Conservation (phyloP, 2,329 filamentous ascomycete species). For the Ophiocordyceps polyrhachis-furcata region DNA sequence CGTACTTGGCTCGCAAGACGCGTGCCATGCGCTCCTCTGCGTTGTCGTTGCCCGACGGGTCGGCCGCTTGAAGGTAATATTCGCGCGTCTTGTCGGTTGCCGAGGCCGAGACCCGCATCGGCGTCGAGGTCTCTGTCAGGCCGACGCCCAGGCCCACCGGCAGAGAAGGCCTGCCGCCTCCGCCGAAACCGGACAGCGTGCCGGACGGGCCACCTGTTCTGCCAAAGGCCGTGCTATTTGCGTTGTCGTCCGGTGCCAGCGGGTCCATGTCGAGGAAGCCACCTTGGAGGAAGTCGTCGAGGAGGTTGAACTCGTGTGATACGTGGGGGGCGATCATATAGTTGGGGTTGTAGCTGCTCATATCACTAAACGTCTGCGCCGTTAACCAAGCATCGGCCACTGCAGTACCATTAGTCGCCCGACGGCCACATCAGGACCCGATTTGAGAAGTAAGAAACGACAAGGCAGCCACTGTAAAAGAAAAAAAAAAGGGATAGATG, state of each 20-base stretch:
- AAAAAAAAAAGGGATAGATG: not conserved
- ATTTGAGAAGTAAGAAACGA: not conserved
- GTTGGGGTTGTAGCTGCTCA: constrained; percentile 82
- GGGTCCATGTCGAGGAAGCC: constrained; percentile 74
- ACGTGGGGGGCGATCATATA: constrained; percentile 91
- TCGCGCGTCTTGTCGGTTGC: constrained; percentile 67
- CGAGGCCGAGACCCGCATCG: constrained; percentile 25
- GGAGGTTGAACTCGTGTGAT: constrained; percentile 86
- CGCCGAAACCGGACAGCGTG: constrained; percentile 29
- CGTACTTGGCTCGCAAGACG: constrained; percentile 85
- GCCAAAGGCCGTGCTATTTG: constrained; percentile 26
- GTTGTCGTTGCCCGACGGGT: constrained; percentile 68
- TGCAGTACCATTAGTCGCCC: constrained; percentile 15
- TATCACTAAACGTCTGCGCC: constrained; percentile 74
- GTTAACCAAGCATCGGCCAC: constrained; percentile 68
- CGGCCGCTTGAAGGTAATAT: constrained; percentile 93
- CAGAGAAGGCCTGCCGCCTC: constrained; percentile 21
- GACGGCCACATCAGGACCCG: not conserved
- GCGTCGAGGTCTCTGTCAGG: not conserved
- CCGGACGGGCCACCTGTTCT: constrained; percentile 22
- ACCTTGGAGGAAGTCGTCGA: constrained; percentile 91
- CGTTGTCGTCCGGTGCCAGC: constrained; percentile 44
- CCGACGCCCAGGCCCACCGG: not conserved
- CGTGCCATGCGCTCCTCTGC: constrained; percentile 93
- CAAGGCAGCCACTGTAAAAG: not conserved